Conservation (phyloP, 2,329 filamentous ascomycete species). For the Fusarium ramigenum region DNA sequence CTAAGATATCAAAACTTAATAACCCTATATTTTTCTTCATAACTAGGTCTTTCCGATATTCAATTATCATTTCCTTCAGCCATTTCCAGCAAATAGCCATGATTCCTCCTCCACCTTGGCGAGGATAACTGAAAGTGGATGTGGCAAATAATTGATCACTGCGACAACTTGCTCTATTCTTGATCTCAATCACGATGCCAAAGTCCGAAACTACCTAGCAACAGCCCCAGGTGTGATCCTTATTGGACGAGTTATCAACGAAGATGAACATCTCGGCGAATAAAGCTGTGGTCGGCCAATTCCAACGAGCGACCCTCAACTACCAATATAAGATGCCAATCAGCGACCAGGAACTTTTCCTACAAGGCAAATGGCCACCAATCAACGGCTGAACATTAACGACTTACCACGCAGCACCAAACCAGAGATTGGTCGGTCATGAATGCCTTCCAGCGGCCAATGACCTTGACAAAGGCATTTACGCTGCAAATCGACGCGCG, state of each 20-base stretch:
- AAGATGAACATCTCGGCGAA: slow-evolving; percentile 1
- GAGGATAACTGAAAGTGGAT: not conserved
- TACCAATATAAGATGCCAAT: slow-evolving; percentile 14
- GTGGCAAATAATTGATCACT: slow-evolving; percentile 21
- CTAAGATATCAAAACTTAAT: not conserved
- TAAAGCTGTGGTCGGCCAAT: not conserved
- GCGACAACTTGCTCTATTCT: slow-evolving; percentile 13
- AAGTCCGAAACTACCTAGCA: not conserved
- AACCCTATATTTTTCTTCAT: not conserved
- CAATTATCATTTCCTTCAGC: not conserved
- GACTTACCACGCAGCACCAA: slow-evolving; percentile 7
- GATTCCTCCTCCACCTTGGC: not conserved
- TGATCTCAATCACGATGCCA: slow-evolving; percentile 15
- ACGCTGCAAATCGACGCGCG: slow-evolving; percentile 22
- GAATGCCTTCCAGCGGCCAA: not conserved
- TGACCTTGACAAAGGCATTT: not conserved
- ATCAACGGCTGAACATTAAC: slow-evolving; percentile 6
- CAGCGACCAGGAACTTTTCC: not conserved
- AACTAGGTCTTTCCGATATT: too few species aligned
- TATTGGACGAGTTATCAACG: slow-evolving; percentile 7
- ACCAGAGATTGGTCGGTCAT: not conserved
- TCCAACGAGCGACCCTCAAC: slow-evolving; percentile 11
- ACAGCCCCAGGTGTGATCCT: not conserved
- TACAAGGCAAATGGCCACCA: slow-evolving; percentile 4
- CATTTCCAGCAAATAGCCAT: not conserved